Conservation (phyloP, 371 early-diverging fungal genomes). For the Globomyces sp. region DNA sequence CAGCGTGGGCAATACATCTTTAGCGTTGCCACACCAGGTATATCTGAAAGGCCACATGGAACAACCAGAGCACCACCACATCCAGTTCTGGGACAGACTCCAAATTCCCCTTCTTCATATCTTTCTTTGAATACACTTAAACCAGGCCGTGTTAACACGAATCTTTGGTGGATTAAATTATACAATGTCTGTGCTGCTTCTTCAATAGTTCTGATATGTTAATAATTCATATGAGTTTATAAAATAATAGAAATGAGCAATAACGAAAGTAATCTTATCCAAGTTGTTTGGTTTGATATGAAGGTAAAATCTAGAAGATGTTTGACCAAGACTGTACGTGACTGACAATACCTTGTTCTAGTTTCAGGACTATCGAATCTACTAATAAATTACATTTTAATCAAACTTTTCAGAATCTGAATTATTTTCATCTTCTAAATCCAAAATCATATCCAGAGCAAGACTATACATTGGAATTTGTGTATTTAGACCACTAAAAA, state of each 20-base stretch:
- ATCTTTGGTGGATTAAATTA: constrained; percentile 92
- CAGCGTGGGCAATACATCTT: constrained; percentile 93
- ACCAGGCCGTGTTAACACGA: constrained; percentile 84
- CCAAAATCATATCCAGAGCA: constrained; percentile 92
- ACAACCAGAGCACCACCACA: constrained; percentile 79
- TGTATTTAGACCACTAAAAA: constrained; percentile 71
- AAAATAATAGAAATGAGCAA: too few species aligned
- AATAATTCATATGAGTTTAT: not conserved
- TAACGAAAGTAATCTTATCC: not conserved
- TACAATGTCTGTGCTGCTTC: constrained; percentile 60
- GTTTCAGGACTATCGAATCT: constrained; percentile 59
- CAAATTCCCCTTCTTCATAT: constrained; percentile 88
- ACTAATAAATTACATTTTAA: constrained; percentile 51
- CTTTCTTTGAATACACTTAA: constrained; percentile 89
- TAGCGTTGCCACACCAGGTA: constrained; percentile 76
- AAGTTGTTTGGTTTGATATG: too few species aligned
- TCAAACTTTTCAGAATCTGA: constrained; percentile 48
- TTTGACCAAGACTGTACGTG: too few species aligned
- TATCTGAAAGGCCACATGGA: constrained; percentile 90
- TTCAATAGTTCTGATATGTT: constrained; percentile 25
- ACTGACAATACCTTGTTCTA: too few species aligned
- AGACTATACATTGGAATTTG: constrained; percentile 77
- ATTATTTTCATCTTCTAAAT: constrained; percentile 72
- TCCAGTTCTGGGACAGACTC: constrained; percentile 89
- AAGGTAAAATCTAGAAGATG: too few species aligned